Conservation (phyloP, 768 basidiomycete species). For the Lactifluus volemus region DNA sequence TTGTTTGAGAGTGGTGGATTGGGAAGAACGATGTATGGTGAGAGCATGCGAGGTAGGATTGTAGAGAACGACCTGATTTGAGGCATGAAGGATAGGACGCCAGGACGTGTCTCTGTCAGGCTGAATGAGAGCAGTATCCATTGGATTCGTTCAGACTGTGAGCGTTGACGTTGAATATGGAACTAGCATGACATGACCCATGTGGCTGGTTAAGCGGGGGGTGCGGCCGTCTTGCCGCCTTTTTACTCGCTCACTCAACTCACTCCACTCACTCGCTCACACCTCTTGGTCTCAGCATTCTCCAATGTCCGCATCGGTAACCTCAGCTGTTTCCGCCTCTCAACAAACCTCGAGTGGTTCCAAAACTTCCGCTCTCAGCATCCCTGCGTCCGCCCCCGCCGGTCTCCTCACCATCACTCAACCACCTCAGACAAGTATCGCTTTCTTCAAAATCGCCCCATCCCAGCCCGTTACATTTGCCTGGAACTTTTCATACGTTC, state of each 20-base stretch:
- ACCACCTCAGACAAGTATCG: constrained; percentile 72
- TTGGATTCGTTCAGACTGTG: too few species aligned
- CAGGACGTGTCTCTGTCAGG: constrained; percentile 35
- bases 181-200: too few species aligned
- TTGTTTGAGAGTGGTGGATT: constrained; percentile 1
- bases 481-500: constrained; percentile 79
- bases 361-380: constrained; percentile 18
- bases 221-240: too few species aligned
- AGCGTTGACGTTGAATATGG: too few species aligned
- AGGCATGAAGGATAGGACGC: constrained; percentile 75
- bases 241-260: too few species aligned
- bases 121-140: constrained; percentile 18
- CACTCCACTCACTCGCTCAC: too few species aligned
- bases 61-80: constrained; percentile 82
- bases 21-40: constrained; percentile 39
- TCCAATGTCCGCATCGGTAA: too few species aligned
- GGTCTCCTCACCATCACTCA: constrained; percentile 69
- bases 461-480: constrained; percentile 74
- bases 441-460: constrained; percentile 82
- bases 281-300: too few species aligned
- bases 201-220: too few species aligned
- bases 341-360: neutral
- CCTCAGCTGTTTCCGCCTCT: neutral
- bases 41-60: constrained; percentile 80
- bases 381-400: constrained; percentile 46